phyloP scores from a whole-genome alignment of 768 basidiomycete species.

The Boletus tylopilopsis region DNA sequence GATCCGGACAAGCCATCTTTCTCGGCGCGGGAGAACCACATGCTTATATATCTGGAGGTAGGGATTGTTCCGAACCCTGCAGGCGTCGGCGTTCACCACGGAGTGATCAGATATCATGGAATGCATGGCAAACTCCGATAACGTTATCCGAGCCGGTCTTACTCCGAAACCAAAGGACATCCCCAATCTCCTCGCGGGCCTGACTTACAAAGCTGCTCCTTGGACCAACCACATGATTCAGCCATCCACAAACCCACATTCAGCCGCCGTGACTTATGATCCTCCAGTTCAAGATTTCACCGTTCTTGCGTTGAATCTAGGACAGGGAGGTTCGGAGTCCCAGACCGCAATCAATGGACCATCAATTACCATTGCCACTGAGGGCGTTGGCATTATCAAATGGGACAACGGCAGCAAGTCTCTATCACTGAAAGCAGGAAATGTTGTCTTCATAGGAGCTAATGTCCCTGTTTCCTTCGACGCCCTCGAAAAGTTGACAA shows the following conservation, averaged over 20 bases:
- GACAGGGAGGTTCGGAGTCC: slow-evolving; percentile 40
- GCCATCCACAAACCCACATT: slow-evolving; percentile 47
- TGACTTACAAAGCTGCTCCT: slow-evolving; percentile 78
- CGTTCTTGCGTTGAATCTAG: slow-evolving; percentile 63
- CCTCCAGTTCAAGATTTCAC: slow-evolving; percentile 95
- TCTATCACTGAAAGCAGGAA: slow-evolving; percentile 54
- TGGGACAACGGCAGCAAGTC: slow-evolving; percentile 42
- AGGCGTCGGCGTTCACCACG: neutral
- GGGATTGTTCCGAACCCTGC: slow-evolving; percentile 17
- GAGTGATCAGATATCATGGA: slow-evolving; percentile 84
- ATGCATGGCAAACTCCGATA: slow-evolving; percentile 99
- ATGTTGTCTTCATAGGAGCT: slow-evolving; percentile 82
- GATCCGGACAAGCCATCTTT: slow-evolving; percentile 89
- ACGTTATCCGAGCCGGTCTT: slow-evolving; percentile 96
- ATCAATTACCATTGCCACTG: slow-evolving; percentile 76
- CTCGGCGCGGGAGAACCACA: slow-evolving; percentile 96
- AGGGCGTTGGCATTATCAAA: slow-evolving; percentile 54
- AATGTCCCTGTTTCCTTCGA: slow-evolving; percentile 51
- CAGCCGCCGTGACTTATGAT: slow-evolving; percentile 63
- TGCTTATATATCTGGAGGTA: slow-evolving; percentile 92
- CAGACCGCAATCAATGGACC: slow-evolving; percentile 76
- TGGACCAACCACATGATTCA: slow-evolving; percentile 67
- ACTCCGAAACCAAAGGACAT: slow-evolving; percentile 97
- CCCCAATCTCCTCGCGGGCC: slow-evolving; percentile 78
- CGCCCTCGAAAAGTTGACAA: slow-evolving; percentile 25